These are phyloP conservation scores for Linaria vulgaris DNA, from an alignment of 257 asterid genomes.

Conservation along the genomic window DNA sequence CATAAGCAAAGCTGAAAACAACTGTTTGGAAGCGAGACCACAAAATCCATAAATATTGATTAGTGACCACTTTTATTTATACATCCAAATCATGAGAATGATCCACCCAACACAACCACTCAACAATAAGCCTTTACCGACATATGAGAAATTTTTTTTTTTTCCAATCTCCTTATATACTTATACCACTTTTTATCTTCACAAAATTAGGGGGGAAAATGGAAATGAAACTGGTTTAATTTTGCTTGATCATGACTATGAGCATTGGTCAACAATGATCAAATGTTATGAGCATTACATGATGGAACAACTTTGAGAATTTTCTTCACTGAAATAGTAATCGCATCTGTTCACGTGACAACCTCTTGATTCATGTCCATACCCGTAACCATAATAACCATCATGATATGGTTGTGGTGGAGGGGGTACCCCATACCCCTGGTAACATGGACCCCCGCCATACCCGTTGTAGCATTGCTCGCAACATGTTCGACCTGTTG, in stretches of 20 bases:
- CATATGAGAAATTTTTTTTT: constrained; percentile 6
- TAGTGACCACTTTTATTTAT: constrained; percentile 26
- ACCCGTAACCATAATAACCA: constrained; percentile 30
- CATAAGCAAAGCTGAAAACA: background rate
- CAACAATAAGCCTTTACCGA: constrained; percentile 33
- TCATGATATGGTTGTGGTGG: constrained; percentile 45
- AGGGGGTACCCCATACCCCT: constrained; percentile 43
- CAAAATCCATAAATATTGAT: constrained; percentile 22
- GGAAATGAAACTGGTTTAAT: background rate
- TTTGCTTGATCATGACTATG: constrained; percentile 2
- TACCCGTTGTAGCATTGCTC: constrained; percentile 43
- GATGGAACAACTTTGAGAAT: constrained; percentile 49
- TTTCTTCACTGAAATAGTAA: constrained; percentile 53
- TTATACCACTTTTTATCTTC: background rate
- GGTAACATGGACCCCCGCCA: constrained; percentile 50
- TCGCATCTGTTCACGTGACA: constrained; percentile 36
- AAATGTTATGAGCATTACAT: constrained; percentile 31
- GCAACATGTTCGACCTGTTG: constrained; percentile 20
- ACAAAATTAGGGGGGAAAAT: background rate
- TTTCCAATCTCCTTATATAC: constrained; percentile 2
- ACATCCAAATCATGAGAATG: background rate
- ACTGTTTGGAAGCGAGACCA: no score
- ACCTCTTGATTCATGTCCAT: constrained; percentile 13
- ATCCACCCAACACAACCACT: background rate
- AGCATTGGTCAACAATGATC: background rate